These are phyloP conservation scores for Quambalaria eucalypti DNA, from an alignment of 1,284 basidiomycete genomes.

Conservation along the genomic window DNA sequence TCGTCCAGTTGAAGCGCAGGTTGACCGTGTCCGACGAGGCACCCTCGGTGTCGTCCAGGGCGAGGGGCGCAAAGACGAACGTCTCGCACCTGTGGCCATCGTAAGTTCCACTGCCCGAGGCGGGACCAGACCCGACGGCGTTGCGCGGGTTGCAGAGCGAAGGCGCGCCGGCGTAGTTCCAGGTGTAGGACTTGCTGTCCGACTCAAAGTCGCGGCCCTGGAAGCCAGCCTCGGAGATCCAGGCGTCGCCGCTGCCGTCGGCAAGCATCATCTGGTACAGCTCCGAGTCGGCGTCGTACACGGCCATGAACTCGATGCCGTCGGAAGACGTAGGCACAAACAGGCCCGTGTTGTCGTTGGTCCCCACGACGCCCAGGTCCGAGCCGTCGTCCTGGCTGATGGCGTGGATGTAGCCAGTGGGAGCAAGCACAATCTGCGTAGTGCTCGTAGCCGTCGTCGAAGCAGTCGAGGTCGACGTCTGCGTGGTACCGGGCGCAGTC, in stretches of 20 bases:
- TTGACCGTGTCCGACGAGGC: neutral
- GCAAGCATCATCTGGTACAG: neutral
- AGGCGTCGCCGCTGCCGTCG: neutral
- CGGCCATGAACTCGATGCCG: neutral
- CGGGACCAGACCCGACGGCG: no score
- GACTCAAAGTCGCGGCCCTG: neutral
- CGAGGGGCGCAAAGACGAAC: neutral
- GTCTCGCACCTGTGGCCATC: neutral
- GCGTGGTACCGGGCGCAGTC: neutral
- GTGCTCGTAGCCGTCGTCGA: neutral
- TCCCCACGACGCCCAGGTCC: neutral
- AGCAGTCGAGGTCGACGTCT: neutral
- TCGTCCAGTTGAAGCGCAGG: neutral
- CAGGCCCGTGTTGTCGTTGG: neutral
- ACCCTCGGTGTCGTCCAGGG: neutral
- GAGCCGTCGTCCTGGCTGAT: neutral
- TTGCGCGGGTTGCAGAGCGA: neutral
- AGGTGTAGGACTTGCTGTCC: neutral
- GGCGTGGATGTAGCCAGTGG: neutral
- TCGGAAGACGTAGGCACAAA: neutral
- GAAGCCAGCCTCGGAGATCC: neutral
- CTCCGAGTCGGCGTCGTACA: neutral
- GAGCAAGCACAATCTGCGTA: neutral
- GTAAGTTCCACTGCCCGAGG: neutral
- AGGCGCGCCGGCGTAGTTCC: neutral